Conservation (phyloP, 805 yeast genomes). For the Saturnispora ahearnii region DNA sequence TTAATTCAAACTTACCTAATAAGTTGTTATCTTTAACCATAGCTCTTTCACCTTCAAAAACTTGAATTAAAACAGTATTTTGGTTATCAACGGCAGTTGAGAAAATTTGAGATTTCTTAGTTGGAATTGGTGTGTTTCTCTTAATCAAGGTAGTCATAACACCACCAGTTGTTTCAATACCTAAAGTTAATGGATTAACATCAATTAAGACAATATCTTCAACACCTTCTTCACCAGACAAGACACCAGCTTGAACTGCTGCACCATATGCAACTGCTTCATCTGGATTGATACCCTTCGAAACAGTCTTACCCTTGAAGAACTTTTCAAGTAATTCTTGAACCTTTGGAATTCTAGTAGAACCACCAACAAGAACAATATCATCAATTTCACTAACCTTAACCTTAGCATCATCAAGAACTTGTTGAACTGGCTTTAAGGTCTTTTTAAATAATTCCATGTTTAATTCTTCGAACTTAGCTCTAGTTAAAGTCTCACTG, state of each 20-base stretch:
- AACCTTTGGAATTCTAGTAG: conserved; percentile 98
- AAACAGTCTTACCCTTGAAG: conserved; percentile 92
- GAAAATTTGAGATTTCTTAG: conserved; percentile 90
- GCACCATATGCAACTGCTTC: conserved; percentile 99
- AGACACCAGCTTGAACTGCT: conserved; percentile 97
- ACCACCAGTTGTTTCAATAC: conserved; percentile 97
- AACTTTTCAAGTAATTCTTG: conserved; percentile 84
- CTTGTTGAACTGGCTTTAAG: conserved; percentile 92
- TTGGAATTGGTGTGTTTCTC: conserved; percentile 93
- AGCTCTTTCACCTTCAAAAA: conserved; percentile 94
- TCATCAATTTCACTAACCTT: conserved; percentile 84
- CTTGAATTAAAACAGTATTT: conserved; percentile 90
- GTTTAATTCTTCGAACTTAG: conserved; percentile 95
- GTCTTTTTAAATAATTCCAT: conserved; percentile 89
- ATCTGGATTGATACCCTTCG: conserved; percentile 97
- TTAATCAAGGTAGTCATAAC: conserved; percentile 93
- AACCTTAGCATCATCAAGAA: conserved; percentile 85
- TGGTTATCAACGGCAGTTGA: conserved; percentile 96
- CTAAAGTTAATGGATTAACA: conserved; percentile 88
- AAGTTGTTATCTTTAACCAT: conserved; percentile 88
- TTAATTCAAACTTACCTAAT: conserved; percentile 78
- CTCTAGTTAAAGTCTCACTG: conserved; percentile 91
- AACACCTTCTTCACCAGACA: conserved; percentile 91
- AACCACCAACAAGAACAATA: conserved; percentile 97
- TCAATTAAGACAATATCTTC: conserved; percentile 85